Percentiles rank a stretch among this genome's conserved stretches.
These are phyloP conservation scores for Kwoniella pini DNA, from an alignment of 768 basidiomycete genomes.

Conservation along the genomic window DNA sequence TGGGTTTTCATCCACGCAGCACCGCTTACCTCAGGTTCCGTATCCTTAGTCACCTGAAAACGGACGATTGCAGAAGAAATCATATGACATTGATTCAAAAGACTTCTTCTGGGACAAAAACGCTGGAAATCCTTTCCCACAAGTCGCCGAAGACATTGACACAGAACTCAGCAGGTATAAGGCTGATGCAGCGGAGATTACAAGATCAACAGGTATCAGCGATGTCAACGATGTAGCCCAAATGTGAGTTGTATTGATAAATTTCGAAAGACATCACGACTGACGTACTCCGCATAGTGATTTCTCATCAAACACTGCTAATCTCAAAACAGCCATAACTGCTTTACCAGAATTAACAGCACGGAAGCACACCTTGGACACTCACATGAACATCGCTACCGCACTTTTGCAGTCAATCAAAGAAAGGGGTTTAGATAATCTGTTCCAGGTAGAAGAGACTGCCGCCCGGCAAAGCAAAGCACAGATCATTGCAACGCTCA, in stretches of 20 bases:
- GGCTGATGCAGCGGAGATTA: constrained; percentile 94
- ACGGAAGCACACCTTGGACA: constrained; percentile 92
- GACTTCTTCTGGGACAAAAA: constrained; percentile 99
- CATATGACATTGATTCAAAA: constrained; percentile 95
- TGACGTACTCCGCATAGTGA: constrained; percentile 61
- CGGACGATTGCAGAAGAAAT: constrained; percentile 65
- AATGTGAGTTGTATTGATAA: constrained; percentile 62
- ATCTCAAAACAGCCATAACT: constrained; percentile 95
- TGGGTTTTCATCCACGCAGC: neutral
- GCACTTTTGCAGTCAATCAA: constrained; percentile 94
- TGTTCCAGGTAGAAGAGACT: constrained; percentile 95
- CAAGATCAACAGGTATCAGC: constrained; percentile 90
- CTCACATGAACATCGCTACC: constrained; percentile 99
- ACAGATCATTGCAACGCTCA: constrained; percentile 82
- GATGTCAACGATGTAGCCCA: constrained; percentile 94
- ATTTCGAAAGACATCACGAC: neutral
- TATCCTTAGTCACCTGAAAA: constrained; percentile 57
- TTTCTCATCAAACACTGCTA: constrained; percentile 85
- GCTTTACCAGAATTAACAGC: constrained; percentile 95
- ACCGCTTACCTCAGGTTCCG: neutral
- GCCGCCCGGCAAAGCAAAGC: constrained; percentile 81
- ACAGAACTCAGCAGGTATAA: constrained; percentile 79
- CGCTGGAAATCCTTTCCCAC: constrained; percentile 93
- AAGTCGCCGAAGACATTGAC: constrained; percentile 97
- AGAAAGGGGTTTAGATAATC: constrained; percentile 86